Base-by-base conservation (phyloP, 176 grass and related monocot genomes). In the Bromus sterilis region DNA sequence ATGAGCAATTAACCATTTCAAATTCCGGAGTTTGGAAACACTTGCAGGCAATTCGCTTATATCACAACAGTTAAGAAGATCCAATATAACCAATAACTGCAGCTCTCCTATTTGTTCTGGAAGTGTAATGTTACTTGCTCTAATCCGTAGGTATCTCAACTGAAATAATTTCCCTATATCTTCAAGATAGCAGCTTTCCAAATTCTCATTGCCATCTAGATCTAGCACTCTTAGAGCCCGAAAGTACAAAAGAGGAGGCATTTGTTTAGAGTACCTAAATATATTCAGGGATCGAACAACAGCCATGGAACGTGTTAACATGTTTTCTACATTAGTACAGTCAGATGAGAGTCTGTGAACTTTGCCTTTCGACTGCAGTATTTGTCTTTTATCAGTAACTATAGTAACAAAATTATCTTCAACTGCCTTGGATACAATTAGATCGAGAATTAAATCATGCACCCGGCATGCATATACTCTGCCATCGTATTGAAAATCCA, bases 371-470 rank as follows among this genome's bases (percentile, higher is more conserved):
- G 55, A 26, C 25, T 20, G 20, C 25, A 56, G 62, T 35, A 80
- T 62, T 63, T 85, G 41, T 34, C 68, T 81, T 63, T 56, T 41
- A 0, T 71, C 43, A 24, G 39, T 81, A 76, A 89, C 0, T 1
- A 85, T 3, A 44, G 82, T 65, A 8, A 81, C 21, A 44, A 89
- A 89, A 72, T 82, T 85, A 32, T 77, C 82, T 64, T 89, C 71
- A 26, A 76, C 53, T 7, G 82, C 77, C 64, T 85, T 89, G 13
- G 63, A 70, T 43, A 76, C 33, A 85, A 89, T 85, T 18, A 89
- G 57, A 85, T 82, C 87, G 56, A 81, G 87, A 57, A 89, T 48
- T 78, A 89, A 65, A 72, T 89, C 84, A 80, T 91, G 85, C 16
- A 91, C 61, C 16, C 34, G 53, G 20, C 81, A 91, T 28, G 84